Evolutionary conservation across 2,329 filamentous ascomycete genomes (phyloP), one percentile per base, ranked within the genome.

Genomic region (Clonostachys solani): DNA sequence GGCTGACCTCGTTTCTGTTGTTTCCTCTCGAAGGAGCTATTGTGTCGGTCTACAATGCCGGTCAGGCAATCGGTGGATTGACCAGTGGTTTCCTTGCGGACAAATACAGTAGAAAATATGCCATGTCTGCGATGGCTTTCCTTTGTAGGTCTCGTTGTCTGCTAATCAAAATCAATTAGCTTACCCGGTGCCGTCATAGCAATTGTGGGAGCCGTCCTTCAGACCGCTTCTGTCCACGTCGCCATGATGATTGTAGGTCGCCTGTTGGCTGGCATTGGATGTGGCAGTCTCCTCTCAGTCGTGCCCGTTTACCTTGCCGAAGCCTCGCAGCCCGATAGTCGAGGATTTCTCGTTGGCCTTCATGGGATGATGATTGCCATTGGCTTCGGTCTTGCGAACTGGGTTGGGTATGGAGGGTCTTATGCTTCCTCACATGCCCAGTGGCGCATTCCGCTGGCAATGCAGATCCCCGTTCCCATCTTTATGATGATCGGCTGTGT

Each of bases 291-390:
- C 3, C 55, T 60, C 12, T 59, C 59, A 46, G 50, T 59, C n/a
- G 56, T 66, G 46, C 69, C 62, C n/a, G 61, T 64, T 16, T 63
- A 64, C 49, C 74, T 68, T 55, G 63, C 66, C 33, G 71, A 73
- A 52, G 60, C 72, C 5, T 65, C 69, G 0, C 67, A 66, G 2
- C 69, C 72, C 3, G 66, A 71, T 23, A 62, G 72, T 7, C 67
- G 71, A 10, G 71, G 70, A 5, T 64, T 66, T 1, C 60, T 74
- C 4, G 68, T 74, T 1, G 68, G 68, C 1, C 56, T 66, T 2
- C 67, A 72, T 42, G 59, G 61, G 13, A 47, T 68, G 43, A 43
- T 51, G 40, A 47, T 51, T 16, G 43, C 53, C 6, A 40, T 47
- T n/a, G 48, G 52, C 16, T 56, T 54, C n/a, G 44, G 45, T 12